Evolutionary conservation across 257 asterid genomes (phyloP).

Genomic region (Fraxinus excelsior): DNA sequence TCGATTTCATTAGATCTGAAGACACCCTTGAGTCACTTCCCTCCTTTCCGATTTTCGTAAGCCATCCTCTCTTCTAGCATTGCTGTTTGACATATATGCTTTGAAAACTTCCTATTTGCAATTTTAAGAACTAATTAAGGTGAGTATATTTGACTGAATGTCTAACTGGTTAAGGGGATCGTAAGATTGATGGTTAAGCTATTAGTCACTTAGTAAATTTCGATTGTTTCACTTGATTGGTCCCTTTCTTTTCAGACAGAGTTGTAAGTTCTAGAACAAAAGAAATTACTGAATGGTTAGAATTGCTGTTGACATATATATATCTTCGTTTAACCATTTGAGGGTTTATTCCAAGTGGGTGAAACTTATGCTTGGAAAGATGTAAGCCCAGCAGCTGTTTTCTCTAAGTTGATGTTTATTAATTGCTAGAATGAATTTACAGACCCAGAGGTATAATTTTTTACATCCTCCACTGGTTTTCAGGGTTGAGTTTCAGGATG

Average conservation of each 20-base stretch:
- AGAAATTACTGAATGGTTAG: background rate
- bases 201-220: conserved; percentile 4
- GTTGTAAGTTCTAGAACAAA: background rate
- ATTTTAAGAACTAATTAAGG: conserved; percentile 2
- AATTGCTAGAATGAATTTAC: conserved; percentile 8
- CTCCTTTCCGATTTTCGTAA: conserved; percentile 97
- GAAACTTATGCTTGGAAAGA: conserved; percentile 1
- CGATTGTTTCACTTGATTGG: background rate
- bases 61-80: conserved; percentile 37
- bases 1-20: conserved; percentile 86
- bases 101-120: background rate
- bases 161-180: conserved; percentile 13
- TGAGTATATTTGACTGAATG: conserved; percentile 17
- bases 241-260: conserved; percentile 8
- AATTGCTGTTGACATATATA: no score
- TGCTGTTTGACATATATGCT: conserved; percentile 14
- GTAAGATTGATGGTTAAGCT: background rate
- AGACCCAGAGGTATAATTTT: background rate
- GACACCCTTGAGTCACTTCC: conserved; percentile 92
- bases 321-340: conserved; percentile 13
- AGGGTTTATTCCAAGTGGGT: background rate
- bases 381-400: conserved; percentile 7
- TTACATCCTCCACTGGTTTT: conserved; percentile 31
- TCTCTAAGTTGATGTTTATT: conserved; percentile 16
- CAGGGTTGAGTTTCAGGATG: conserved; percentile 96